phyloP scores from a whole-genome alignment of 2,329 filamentous ascomycete genomes.

The Cytospora leucostoma region DNA sequence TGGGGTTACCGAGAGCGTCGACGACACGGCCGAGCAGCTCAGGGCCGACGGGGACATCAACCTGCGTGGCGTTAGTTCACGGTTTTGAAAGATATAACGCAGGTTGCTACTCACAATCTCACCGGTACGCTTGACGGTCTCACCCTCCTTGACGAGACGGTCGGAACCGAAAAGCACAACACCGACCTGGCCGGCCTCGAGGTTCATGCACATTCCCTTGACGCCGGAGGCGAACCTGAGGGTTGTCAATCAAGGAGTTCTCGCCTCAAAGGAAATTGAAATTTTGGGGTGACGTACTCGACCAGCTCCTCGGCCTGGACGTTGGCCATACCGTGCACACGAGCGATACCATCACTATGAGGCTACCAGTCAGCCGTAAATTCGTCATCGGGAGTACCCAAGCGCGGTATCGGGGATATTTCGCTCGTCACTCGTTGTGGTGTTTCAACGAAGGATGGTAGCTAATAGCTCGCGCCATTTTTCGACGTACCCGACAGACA shows the following conservation, averaged over 20 bases:
- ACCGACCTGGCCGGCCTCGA: constrained; percentile 99
- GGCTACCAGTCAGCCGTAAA: constrained; percentile 34
- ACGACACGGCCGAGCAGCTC: constrained; percentile 97
- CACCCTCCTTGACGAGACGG: constrained; percentile 98
- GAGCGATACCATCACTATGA: constrained; percentile 97
- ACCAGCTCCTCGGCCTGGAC: constrained; percentile 99
- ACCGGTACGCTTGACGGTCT: constrained; percentile 99
- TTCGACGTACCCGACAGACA: constrained; percentile 91
- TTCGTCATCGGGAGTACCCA: background rate
- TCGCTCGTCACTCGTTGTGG: constrained; percentile 7
- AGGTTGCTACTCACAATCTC: constrained; percentile 76
- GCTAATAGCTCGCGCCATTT: background rate
- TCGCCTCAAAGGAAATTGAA: constrained; percentile 19
- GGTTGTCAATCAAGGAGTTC: constrained; percentile 28
- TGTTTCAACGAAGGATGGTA: background rate
- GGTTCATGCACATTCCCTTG: constrained; percentile 99
- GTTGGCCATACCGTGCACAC: constrained; percentile 99
- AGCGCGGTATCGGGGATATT: background rate
- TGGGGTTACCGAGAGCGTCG: constrained; percentile 98
- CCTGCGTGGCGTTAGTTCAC: constrained; percentile 55
- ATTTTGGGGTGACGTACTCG: constrained; percentile 69
- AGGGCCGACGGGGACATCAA: constrained; percentile 91
- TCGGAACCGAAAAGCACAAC: constrained; percentile 99
- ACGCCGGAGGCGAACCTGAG: constrained; percentile 96
- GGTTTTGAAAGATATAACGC: background rate